phyloP scores from a whole-genome alignment of 78 protist genomes.

The Emiliania huxleyi region DNA sequence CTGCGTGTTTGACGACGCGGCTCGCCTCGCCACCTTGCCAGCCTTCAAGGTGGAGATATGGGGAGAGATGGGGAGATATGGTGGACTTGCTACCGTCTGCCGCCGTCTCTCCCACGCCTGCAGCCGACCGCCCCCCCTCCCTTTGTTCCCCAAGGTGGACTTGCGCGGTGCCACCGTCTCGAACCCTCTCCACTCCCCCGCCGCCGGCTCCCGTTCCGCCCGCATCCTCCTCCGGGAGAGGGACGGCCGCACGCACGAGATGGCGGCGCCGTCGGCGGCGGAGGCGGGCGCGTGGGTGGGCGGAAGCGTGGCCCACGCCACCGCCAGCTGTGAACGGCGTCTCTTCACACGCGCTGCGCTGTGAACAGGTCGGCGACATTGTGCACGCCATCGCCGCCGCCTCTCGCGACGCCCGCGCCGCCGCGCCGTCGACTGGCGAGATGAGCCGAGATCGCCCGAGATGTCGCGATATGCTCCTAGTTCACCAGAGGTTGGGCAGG shows the following conservation, averaged over 20 bases:
- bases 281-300: neutral
- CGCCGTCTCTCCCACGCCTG: too few relatives aligned
- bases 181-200: neutral
- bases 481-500: too few relatives aligned
- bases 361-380: too few relatives aligned
- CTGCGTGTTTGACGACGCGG: neutral
- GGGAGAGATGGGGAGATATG: too few relatives aligned
- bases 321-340: too few relatives aligned
- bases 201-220: neutral
- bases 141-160: neutral
- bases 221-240: neutral
- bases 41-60: too few relatives aligned
- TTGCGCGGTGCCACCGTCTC: neutral
- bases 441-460: neutral
- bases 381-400: neutral
- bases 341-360: too few relatives aligned
- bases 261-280: neutral
- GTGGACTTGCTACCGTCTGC: too few relatives aligned
- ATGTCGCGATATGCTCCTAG: neutral
- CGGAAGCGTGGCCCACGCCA: neutral
- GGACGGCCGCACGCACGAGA: neutral
- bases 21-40: neutral
- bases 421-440: neutral
- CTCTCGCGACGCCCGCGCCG: neutral
- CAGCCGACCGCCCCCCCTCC: neutral